Base-by-base conservation (phyloP, 1,139 yeast species). In the Spathaspora sp. region DNA sequence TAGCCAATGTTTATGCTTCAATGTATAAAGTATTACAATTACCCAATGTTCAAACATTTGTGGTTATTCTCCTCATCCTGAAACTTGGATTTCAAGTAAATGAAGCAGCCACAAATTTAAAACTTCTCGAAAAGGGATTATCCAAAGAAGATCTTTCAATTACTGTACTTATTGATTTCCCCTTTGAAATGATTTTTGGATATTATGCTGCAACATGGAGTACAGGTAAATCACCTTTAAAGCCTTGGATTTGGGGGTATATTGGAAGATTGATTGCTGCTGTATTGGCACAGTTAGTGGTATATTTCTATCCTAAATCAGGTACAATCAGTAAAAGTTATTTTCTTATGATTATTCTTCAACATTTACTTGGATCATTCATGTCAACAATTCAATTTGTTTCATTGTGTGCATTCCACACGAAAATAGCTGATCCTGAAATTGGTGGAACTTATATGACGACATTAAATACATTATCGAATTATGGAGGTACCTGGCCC, bases 371-470 rank as follows among this genome's bases (percentile, higher is more conserved):
- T 41, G 88, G 95, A 13, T 87, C 96, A 7, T 91, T 93, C 65
- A 89, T 91, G 96, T 81, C 93, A 5, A 93, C 99, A 0, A 84
- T 93, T 47, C 98, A 91, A 64, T 93, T 95, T 69, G 98, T 93
- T 24, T 87, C 96, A 4, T 82, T 93, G 46, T 86, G 91, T 60
- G 96, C 98, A 0, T 95, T 93, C 72, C 97, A 91, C 65, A 91
- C 97, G 4, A 85, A 86, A 57, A 88, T 95, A 45, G 97, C 99
- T 2, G 99, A 93, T 63, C 98, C 99, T 0, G 68, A 83, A 11
- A 89, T 93, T 56, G 99, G 99, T 15, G 99, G 99, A 1, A 95
- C 99, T 0, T 93, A 93, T 64, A 93, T 95, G 98, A 93, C 99
- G 0, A 85, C 96, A 1, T 72, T 93, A 47, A 95, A 95, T 65